Base-by-base conservation (phyloP, 164 flowering plant species). In the Tetracentron sinense region DNA sequence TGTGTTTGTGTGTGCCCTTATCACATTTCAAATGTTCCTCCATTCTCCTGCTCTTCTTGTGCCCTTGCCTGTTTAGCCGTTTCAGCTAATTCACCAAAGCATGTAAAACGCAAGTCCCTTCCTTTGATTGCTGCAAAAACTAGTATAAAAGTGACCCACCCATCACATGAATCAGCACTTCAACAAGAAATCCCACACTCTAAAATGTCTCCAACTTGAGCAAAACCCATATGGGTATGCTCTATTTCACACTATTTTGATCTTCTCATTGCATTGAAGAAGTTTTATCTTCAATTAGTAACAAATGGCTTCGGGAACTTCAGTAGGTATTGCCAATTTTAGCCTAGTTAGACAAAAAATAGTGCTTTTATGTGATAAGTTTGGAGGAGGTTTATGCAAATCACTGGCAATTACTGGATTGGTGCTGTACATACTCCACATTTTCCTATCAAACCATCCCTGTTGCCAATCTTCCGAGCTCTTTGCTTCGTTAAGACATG, bases 391-490 rank as follows among this genome's bases (percentile, higher is more conserved):
- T 20, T 21, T 35, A 21, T 72, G 64, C 57, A 74, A 58, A 56
- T 56, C 63, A 53, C 29, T 74, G 27, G 60, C 52, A 14, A 33
- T 63, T 58, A 60, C 68, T 48, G 65, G 71, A 48, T 50, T 69
- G 28, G 23, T 62, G 19, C 33, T 66, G 11, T 69, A 65, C 53
- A 17, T 58, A 7, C 31, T 49, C 58, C 58, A 48, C 62, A 29
- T 74, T 38, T 47, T 66, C 25, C 68, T 63, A 17, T 60, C 28
- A 19, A 69, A 30, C 71, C 30, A 58, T 14, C 61, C 63, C 2
- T 57, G 20, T 10, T 16, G 44, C 53, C 66, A 27, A 44, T 54
- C 73, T 29, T 23, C 69, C 3, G 20, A 26, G 33, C 56, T 54
- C 27, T 52, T 69, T 23, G 44, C 47, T 47, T 65, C 68, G 0